These are phyloP conservation scores for Pogostemon cablin DNA, from an alignment of 257 asterid species.

Conservation along the genomic window DNA sequence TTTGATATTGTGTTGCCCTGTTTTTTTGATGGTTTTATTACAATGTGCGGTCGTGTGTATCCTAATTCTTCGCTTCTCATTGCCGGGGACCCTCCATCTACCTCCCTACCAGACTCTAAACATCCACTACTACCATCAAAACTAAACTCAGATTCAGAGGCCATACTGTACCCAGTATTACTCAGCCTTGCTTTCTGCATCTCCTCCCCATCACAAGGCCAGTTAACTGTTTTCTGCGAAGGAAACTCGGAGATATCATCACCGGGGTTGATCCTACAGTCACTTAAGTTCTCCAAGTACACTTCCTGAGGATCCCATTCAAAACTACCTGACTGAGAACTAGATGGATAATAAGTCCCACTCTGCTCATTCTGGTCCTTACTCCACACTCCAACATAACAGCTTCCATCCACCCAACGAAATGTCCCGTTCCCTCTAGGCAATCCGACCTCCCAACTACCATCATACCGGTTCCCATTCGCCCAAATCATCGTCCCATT, in stretches of 20 bases:
- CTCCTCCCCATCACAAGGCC: conserved; percentile 67
- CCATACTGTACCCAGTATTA: conserved; percentile 44
- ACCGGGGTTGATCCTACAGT: conserved; percentile 49
- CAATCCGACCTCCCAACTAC: conserved; percentile 79
- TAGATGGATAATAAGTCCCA: conserved; percentile 79
- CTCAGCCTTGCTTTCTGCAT: conserved; percentile 46
- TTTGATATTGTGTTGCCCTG: conserved; percentile 73
- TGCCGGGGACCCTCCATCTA: conserved; percentile 34
- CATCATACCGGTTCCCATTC: conserved; percentile 77
- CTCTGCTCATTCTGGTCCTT: conserved; percentile 62
- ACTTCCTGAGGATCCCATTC: conserved; percentile 87
- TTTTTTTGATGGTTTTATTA: conserved; percentile 62
- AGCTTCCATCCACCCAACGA: conserved; percentile 79
- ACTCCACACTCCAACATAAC: conserved; percentile 84
- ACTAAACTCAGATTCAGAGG: conserved; percentile 62
- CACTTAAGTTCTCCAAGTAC: conserved; percentile 47
- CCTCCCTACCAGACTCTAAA: conserved; percentile 42
- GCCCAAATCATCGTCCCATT: conserved; percentile 82
- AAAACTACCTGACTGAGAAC: conserved; percentile 39
- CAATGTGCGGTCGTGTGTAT: conserved; percentile 42
- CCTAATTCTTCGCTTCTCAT: conserved; percentile 41
- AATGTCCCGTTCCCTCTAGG: conserved; percentile 88
- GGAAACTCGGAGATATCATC: conserved; percentile 67
- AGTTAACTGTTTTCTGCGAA: conserved; percentile 55
- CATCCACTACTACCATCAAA: conserved; percentile 43